Conservation (phyloP, 306 rosid species). For the Glycine latifolia region DNA sequence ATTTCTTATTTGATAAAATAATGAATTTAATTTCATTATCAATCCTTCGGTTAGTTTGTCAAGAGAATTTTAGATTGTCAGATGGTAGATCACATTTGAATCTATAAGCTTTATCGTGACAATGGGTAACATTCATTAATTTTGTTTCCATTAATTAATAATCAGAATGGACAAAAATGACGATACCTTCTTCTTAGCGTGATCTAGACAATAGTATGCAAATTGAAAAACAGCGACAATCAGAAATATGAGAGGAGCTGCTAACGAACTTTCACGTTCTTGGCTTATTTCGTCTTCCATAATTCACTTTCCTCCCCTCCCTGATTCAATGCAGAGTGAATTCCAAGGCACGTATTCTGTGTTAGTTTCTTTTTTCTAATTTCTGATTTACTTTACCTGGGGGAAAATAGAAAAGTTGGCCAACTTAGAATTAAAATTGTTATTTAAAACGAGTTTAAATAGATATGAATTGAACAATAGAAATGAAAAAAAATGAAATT, state of each 20-base stretch:
- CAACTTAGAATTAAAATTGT: no score
- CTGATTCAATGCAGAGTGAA: neutral
- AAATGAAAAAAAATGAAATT: no score
- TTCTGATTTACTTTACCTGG: no score
- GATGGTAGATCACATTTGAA: no score
- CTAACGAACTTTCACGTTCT: slow-evolving; percentile 50
- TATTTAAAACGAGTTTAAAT: no score
- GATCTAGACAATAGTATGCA: slow-evolving; percentile 55
- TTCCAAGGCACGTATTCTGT: neutral
- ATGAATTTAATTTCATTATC: neutral
- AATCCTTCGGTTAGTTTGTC: neutral
- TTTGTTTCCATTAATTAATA: neutral
- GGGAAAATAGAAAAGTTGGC: no score
- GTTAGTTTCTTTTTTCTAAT: neutral
- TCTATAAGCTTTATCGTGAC: no score
- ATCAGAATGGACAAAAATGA: neutral
- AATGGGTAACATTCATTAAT: neutral
- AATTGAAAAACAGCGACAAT: slow-evolving; percentile 63
- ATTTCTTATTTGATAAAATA: no score
- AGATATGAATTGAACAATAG: no score
- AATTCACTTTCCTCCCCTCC: neutral
- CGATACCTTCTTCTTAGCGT: slow-evolving; percentile 55
- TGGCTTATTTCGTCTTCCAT: slow-evolving; percentile 51
- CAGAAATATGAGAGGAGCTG: slow-evolving; percentile 62
- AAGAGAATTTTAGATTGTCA: no score